These are phyloP conservation scores for Colletotrichum sp. DNA, from an alignment of 2,329 filamentous ascomycete species.

Conservation along the genomic window DNA sequence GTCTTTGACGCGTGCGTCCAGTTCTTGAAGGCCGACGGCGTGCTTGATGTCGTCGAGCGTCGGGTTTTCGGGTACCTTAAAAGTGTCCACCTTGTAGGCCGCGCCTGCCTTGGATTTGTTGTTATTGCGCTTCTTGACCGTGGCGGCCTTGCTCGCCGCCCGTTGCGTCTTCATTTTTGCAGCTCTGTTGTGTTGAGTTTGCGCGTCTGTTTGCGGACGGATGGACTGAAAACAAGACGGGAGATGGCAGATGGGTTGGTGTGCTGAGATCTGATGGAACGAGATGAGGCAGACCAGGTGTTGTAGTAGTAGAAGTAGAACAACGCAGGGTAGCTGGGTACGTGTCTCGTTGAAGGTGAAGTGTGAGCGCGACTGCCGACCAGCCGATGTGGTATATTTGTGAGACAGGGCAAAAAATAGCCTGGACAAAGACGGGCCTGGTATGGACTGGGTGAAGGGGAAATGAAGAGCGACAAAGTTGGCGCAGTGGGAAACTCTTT, in stretches of 20 bases:
- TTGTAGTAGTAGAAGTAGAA: not conserved
- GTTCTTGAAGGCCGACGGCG: conserved; percentile 40
- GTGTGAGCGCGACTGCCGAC: conserved; percentile 7
- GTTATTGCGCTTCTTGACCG: conserved; percentile 31
- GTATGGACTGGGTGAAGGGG: conserved; percentile 14
- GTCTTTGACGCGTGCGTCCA: conserved; percentile 58
- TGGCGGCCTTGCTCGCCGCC: conserved; percentile 33
- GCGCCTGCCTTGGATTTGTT: conserved; percentile 29
- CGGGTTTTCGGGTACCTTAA: conserved; percentile 36
- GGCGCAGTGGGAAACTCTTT: conserved; percentile 2
- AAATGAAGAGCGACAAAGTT: conserved; percentile 20
- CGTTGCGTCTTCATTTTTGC: conserved; percentile 37
- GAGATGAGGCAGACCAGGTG: not conserved
- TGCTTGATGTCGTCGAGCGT: conserved; percentile 39
- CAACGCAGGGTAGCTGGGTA: not conserved
- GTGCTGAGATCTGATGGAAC: not conserved
- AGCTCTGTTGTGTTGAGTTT: conserved; percentile 21
- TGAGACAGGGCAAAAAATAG: conserved; percentile 18
- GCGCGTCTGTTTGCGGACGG: not conserved
- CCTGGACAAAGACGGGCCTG: conserved; percentile 12
- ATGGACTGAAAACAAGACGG: not conserved
- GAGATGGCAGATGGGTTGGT: not conserved
- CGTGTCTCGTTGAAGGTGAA: conserved; percentile 14
- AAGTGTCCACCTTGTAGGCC: conserved; percentile 35
- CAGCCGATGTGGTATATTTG: conserved; percentile 15